Conservation (phyloP, 2,329 filamentous ascomycete genomes). For the Fusarium napiforme region DNA sequence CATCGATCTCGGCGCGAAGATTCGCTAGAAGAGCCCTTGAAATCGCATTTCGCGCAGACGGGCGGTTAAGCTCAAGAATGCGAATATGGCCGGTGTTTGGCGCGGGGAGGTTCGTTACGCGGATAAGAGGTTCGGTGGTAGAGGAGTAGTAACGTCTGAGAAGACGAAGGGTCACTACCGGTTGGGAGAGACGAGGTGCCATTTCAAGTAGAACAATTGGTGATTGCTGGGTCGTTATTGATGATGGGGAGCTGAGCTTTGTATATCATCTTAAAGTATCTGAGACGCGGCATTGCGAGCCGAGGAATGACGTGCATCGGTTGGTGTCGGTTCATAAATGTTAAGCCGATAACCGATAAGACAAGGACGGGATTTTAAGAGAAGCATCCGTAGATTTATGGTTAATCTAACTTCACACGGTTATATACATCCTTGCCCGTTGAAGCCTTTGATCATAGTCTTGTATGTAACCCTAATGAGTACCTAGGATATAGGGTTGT, state of each 20-base stretch:
- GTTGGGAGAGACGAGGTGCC: conserved; percentile 47
- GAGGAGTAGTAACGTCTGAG: conserved; percentile 55
- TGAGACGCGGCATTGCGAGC: conserved; percentile 1
- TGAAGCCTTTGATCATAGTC: not conserved
- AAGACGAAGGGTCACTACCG: conserved; percentile 32
- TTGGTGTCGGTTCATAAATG: conserved; percentile 31
- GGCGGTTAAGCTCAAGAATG: conserved; percentile 87
- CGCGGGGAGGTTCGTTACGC: conserved; percentile 79
- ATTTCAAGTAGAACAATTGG: conserved; percentile 37
- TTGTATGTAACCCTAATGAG: too few relatives aligned
- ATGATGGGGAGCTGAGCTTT: not conserved
- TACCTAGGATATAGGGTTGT: not conserved
- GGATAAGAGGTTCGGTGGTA: conserved; percentile 66
- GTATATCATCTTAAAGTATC: not conserved
- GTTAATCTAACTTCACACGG: not conserved
- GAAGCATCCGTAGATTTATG: conserved; percentile 8
- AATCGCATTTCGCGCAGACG: conserved; percentile 88
- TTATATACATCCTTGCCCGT: not conserved
- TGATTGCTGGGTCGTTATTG: not conserved
- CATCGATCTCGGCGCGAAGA: conserved; percentile 77
- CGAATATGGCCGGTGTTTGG: conserved; percentile 86
- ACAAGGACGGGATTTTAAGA: not conserved
- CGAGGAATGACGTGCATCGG: conserved; percentile 36
- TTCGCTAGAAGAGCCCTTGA: conserved; percentile 79
- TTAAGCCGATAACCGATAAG: conserved; percentile 42